Base-by-base conservation (phyloP, 495 filamentous ascomycete species). In the Oidiodendron maius region DNA sequence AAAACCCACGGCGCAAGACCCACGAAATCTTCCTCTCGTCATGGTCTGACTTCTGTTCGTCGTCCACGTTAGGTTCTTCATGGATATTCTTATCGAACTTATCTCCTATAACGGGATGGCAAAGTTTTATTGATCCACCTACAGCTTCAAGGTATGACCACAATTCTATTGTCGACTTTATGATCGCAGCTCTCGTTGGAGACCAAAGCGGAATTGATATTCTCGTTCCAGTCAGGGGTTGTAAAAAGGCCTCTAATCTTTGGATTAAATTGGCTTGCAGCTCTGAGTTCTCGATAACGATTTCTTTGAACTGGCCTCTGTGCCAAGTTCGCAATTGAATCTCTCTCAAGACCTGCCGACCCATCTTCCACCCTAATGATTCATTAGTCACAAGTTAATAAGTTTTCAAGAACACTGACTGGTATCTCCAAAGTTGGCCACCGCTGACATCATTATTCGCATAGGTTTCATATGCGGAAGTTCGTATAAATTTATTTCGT, bases 241-340 rank as follows among this genome's bases (percentile, higher is more conserved):
- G 21, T 17, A 46, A 35, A 36, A 16, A 46, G 3, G 12, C 9
- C 18, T 46, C 43, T 17, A 46, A 12, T 32, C 20, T 32, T n/a
- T 20, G 25, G 28, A 46, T 36, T 11, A 46, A 32, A 8, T 32
- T 20, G 28, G 21, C 4, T 46, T 34, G 26, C 28, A 8, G n/a
- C 8, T n/a, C 28, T 3, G 3, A 12, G n/a, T 46, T 46, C 43
- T 46, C 16, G 4, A 46, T 3, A 4, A 46, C 4, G 13, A 21
- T 30, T 20, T 35, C n/a, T 13, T 18, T 17, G n/a, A 46, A 46
- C 25, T 13, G 4, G 26, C n/a, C 9, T n/a, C 36, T 46, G 13
- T 46, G 13, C 43, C 43, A 46, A 11, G 43, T 35, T 35, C 43
- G 17, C 15, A 46, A 30, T 46, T 46, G 43, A 35, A 46, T 30